Evolutionary conservation across 2,329 filamentous ascomycete genomes (phyloP), one percentile per base, ranked within the genome.

Genomic region (Bipolaris victoriae): DNA sequence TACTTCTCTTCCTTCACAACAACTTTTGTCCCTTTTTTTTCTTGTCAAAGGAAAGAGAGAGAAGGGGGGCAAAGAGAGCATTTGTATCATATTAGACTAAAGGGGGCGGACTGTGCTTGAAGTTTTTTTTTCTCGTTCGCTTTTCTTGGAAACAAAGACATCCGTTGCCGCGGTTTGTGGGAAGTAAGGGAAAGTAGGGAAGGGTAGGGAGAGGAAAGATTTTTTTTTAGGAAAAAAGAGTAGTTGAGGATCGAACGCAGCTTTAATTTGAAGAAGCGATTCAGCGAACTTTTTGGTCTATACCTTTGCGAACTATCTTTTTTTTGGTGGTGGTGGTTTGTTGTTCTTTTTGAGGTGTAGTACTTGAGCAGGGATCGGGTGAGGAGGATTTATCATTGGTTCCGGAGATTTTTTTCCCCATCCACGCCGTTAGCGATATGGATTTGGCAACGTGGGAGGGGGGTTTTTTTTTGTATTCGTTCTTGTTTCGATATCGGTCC

Each of bases 21-120:
- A 26, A 33, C 18, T 22, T 35, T 37, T 36, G 37, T 36, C 16
- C 29, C 3, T 31, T 13, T 31, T 31, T 31, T 31, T 31, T 10
- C 11, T 29, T 29, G 26, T 10, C 26, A 2, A 31, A 31, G 10
- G 29, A 31, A 13, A 31, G 29, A 31, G 26, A 29, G 26, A n/a
- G 26, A 29, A 24, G 24, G 7, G 26, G 3, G 26, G 44, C 36
- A 31, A 45, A 36, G 50, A 36, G 55, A 41, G 18, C 37, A 49
- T 54, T 57, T 57, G 55, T 57, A 57, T 54, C 50, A 57, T 57
- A 57, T 43, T 57, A 57, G 50, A 57, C 29, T 49, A 48, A 45
- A 37, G 44, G 45, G 50, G 29, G 26, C 2, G 7, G 50, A 29
- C 37, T 39, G 54, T 43, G 54, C 52, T 52, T 50, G 37, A 39